phyloP scores from a whole-genome alignment of 2,329 filamentous ascomycete genomes.

The Penicillium oxalicum region DNA sequence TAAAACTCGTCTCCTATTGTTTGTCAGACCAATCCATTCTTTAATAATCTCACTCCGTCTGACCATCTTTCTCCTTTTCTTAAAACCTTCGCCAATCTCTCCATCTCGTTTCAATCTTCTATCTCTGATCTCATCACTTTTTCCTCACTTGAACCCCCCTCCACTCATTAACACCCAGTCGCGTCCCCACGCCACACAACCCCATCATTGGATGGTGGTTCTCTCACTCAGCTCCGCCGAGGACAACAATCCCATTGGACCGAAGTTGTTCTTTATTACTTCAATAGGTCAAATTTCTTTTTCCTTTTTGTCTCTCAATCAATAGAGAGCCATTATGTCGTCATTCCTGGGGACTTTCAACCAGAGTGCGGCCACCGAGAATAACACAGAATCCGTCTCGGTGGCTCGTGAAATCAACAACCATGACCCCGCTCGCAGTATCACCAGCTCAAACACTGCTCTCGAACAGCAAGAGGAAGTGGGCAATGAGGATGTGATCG shows the following conservation, averaged over 20 bases:
- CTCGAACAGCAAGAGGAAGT: constrained; percentile 18
- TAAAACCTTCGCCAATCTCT: background rate
- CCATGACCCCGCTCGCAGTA: constrained; percentile 18
- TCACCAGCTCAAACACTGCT: constrained; percentile 27
- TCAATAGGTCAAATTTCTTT: too few species aligned
- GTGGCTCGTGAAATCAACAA: constrained; percentile 11
- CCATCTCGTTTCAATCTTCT: background rate
- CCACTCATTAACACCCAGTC: background rate
- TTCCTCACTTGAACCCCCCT: background rate
- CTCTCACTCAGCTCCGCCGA: background rate
- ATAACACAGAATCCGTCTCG: constrained; percentile 9
- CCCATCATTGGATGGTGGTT: constrained; percentile 1
- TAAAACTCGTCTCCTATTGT: constrained; percentile 1
- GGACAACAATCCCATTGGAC: too few species aligned
- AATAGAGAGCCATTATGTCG: constrained; percentile 25
- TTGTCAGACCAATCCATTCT: constrained; percentile 1
- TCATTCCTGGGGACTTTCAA: constrained; percentile 29
- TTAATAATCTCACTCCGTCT: background rate
- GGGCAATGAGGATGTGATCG: constrained; percentile 21
- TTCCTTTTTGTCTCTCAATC: background rate
- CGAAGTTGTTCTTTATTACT: too few species aligned
- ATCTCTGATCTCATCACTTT: background rate
- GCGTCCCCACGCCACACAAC: background rate
- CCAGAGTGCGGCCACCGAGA: constrained; percentile 18
- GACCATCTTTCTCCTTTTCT: background rate